phyloP scores from a whole-genome alignment of 306 rosid genomes.

The Crotalaria pallida region DNA sequence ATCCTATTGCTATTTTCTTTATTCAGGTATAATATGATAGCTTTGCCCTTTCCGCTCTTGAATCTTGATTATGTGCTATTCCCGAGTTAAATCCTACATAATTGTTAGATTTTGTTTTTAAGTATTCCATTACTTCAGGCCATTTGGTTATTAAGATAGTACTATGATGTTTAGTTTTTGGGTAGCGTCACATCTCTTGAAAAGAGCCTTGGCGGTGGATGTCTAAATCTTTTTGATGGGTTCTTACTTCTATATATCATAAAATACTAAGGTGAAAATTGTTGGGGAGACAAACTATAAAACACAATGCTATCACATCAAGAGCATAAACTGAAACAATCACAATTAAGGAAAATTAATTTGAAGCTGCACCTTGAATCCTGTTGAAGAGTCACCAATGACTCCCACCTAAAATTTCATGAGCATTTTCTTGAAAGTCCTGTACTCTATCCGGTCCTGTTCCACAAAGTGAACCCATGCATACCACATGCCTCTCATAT shows the following conservation, averaged over 20 bases:
- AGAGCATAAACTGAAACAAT: too few relatives aligned
- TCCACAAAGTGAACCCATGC: too few relatives aligned
- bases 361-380: too few relatives aligned
- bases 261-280: neutral
- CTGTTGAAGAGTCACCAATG: too few relatives aligned
- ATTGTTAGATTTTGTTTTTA: neutral
- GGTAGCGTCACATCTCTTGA: neutral
- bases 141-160: neutral
- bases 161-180: neutral
- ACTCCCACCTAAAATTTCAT: too few relatives aligned
- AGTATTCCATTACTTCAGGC: neutral
- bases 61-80: conserved; percentile 2
- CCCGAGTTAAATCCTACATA: neutral
- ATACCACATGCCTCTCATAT: too few relatives aligned
- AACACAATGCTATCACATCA: too few relatives aligned
- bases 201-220: neutral
- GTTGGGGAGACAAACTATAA: too few relatives aligned
- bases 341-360: too few relatives aligned
- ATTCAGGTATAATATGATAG: conserved; percentile 53
- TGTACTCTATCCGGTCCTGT: too few relatives aligned
- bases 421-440: too few relatives aligned
- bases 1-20: conserved; percentile 91
- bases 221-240: neutral
- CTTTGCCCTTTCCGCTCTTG: conserved; percentile 3
- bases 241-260: neutral